phyloP scores from a whole-genome alignment of 192 early-diverging fungal genomes.

The Coemansia sp. region DNA sequence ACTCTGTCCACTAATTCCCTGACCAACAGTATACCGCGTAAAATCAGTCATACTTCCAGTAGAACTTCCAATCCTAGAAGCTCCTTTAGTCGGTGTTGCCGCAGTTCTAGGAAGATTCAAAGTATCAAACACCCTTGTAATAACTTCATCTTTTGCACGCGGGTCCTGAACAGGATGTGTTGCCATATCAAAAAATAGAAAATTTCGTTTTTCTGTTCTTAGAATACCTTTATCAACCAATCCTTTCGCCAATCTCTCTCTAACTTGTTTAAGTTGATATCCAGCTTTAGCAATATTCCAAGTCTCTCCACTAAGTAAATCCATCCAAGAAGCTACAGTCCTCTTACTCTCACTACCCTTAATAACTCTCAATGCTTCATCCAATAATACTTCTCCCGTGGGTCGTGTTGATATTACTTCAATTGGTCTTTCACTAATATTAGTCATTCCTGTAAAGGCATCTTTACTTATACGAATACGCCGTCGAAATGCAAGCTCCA shows the following conservation, averaged over 20 bases:
- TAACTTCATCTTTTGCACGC: slow-evolving; percentile 82
- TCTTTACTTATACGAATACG: slow-evolving; percentile 88
- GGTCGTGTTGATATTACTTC: slow-evolving; percentile 78
- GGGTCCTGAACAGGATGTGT: slow-evolving; percentile 93
- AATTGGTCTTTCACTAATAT: slow-evolving; percentile 78
- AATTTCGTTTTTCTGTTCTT: slow-evolving; percentile 93
- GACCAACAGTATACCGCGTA: slow-evolving; percentile 19
- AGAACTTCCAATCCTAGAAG: slow-evolving; percentile 51
- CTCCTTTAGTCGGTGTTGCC: slow-evolving; percentile 52
- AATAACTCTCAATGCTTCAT: slow-evolving; percentile 90
- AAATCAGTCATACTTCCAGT: neutral
- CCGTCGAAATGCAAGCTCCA: slow-evolving; percentile 91
- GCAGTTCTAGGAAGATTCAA: slow-evolving; percentile 69
- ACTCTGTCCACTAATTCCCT: slow-evolving; percentile 44
- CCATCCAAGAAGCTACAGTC: slow-evolving; percentile 92
- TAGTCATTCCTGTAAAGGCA: slow-evolving; percentile 59
- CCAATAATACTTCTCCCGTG: slow-evolving; percentile 93
- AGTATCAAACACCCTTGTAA: slow-evolving; percentile 76
- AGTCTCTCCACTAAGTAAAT: slow-evolving; percentile 97
- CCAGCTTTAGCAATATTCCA: slow-evolving; percentile 98
- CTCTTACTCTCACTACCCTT: slow-evolving; percentile 75
- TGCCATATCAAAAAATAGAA: slow-evolving; percentile 96
- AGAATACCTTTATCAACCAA: slow-evolving; percentile 98
- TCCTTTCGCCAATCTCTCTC: slow-evolving; percentile 93
- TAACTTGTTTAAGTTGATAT: slow-evolving; percentile 96